Base-by-base conservation (phyloP, 257 asterid species). In the Solanum pennellii region DNA sequence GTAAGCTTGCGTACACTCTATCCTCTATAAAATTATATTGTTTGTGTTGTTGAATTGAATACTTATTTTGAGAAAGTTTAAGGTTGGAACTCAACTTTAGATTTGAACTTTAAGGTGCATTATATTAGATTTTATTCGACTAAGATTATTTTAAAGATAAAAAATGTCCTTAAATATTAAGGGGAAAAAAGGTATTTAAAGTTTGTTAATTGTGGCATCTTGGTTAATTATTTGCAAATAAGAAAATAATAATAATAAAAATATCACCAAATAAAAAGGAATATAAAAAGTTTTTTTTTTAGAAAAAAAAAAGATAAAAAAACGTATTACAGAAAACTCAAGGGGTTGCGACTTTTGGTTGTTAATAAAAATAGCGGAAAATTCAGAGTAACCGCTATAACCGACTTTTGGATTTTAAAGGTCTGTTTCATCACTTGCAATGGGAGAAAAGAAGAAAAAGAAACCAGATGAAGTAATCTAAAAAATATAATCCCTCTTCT, bases 391-490 rank as follows among this genome's bases (percentile, higher is more conserved):
- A 47, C 85, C 10, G 68, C 29, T 27, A 29, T 47, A 47, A 80
- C 85, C 29, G 27, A 80, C 68, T 29, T 74, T 18, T 47, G 68
- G 18, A 80, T 47, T 5, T 80, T 83, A 47, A 27, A 21, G 23
- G 47, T 42, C 41, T 29, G 4, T 52, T 16, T 52, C 62, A 16
- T 52, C 62, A 52, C 23, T 52, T 16, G 68, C 87, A 88, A 93
- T 92, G 92, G 91, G 47, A 7, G 92, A 88, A 47, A 83, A 90
- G 45, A 86, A 88, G 88, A 90, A 89, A 87, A 84, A 84, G 27
- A 49, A 47, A 80, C 44, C 65, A 47, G 18, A 47, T 9, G n/a
- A 29, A 47, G 68, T 80, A 18, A 27, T 1, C 5, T 49, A 18
- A 21, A 29, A 16, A 27, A 80, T 16, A 45, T 31, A 9, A 20